Evolutionary conservation across 2,329 filamentous ascomycete species (phyloP).

Genomic region (Talaromyces sp.): DNA sequence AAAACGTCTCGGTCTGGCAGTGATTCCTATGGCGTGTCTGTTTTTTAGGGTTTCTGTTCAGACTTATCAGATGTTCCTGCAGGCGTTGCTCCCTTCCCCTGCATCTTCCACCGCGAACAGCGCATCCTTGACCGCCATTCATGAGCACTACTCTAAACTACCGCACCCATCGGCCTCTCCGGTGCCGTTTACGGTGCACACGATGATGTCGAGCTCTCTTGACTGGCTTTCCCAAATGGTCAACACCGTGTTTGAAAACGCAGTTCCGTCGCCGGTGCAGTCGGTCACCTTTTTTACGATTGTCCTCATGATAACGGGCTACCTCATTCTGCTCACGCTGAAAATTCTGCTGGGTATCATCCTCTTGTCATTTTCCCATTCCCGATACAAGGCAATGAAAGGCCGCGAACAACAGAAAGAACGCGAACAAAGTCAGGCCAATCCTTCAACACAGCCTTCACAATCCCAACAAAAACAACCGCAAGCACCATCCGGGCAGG

Average conservation of each 20-base stretch:
- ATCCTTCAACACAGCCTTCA: neutral
- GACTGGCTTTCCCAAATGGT: conserved; percentile 33
- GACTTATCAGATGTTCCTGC: conserved; percentile 97
- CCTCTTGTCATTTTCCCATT: conserved; percentile 71
- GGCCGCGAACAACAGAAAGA: conserved; percentile 48
- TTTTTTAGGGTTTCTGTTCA: conserved; percentile 93
- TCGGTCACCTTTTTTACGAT: conserved; percentile 55
- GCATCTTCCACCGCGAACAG: conserved; percentile 38
- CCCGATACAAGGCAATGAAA: conserved; percentile 78
- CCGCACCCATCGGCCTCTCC: conserved; percentile 63
- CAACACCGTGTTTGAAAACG: conserved; percentile 34
- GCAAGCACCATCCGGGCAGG: conserved; percentile 27
- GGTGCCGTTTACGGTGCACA: conserved; percentile 54
- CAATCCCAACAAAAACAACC: neutral
- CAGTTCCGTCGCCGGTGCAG: conserved; percentile 37
- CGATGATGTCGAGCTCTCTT: conserved; percentile 53
- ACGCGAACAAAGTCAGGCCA: neutral
- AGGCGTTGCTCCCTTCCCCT: conserved; percentile 74
- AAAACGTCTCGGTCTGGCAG: conserved; percentile 79
- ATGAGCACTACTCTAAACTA: conserved; percentile 50
- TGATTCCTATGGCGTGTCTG: conserved; percentile 85
- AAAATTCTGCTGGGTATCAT: conserved; percentile 87
- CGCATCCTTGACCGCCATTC: conserved; percentile 39
- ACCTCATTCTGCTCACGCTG: conserved; percentile 74
- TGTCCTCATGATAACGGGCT: conserved; percentile 76